Evolutionary conservation across 768 basidiomycete species (phyloP), one percentile per base, ranked within the genome.

Genomic region (Mycena maculata): DNA sequence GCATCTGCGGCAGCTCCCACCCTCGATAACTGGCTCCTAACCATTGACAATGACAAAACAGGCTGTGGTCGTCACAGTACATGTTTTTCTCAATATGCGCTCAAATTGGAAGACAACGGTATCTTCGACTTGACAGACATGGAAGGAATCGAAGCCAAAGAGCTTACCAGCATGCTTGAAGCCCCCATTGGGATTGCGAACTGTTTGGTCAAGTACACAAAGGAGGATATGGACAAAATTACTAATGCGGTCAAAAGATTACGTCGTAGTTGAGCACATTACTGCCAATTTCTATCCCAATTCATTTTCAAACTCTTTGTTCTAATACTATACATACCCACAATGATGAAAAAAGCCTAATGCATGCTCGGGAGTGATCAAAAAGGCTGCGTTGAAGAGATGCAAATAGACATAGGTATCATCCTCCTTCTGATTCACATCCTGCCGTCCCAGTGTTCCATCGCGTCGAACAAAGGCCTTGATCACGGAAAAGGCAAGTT

Each of bases 401-500:
- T 64, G 63, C 13, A 64, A 27, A 18, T 64, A 64, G 10, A 64
- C 63, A 56, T 64, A 64, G 1, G 41, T 48, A 39, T 64, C 63
- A 27, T 64, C 63, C n/a, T 33, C 28, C 1, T 39, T 45, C 44
- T 64, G 63, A 42, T 57, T 30, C 4, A 64, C 63, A 30, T 64
- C 63, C 44, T 57, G 53, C 1, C 63, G 53, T 3, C 53, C 54
- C 23, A 64, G 22, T 11, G 33, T 45, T 22, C 63, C 44, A 23
- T 12, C 33, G 18, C 74, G 58, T 22, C 71, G 70, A 10, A 75
- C 41, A 11, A 45, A 62, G 2, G 60, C 49, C 39, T 73, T 60
- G 76, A 70, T 70, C 6, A 45, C n/a, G 33, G 70, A 72, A 74
- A 79, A 65, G 20, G 65, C 63, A 55, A 69, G 56, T 39, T 81